Conservation (phyloP, 2,329 filamentous ascomycete genomes). For the Aschersonia sp. region DNA sequence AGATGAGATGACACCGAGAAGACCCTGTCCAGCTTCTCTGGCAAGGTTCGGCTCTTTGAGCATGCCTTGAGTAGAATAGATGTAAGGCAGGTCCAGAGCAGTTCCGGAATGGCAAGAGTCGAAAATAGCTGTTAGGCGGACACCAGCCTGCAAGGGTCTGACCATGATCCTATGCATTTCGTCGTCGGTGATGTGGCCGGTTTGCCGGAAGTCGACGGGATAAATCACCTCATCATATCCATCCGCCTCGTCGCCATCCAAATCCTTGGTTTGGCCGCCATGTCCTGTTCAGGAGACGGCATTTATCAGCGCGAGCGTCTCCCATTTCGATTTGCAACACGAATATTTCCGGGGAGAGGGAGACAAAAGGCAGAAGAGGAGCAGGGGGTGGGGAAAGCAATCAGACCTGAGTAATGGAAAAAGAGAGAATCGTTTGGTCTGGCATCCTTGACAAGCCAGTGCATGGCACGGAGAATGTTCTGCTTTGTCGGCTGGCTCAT, state of each 20-base stretch:
- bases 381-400: neutral
- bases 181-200: conserved; percentile 72
- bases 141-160: conserved; percentile 37
- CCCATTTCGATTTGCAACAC: too few relatives aligned
- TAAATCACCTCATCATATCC: conserved; percentile 77
- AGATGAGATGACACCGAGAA: conserved; percentile 44
- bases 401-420: conserved; percentile 81
- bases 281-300: conserved; percentile 35
- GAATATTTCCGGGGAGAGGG: neutral
- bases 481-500: conserved; percentile 96
- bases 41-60: conserved; percentile 55
- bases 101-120: conserved; percentile 55
- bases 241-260: conserved; percentile 68
- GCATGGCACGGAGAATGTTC: conserved; percentile 91
- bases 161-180: conserved; percentile 69
- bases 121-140: conserved; percentile 47
- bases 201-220: conserved; percentile 64
- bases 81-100: conserved; percentile 50
- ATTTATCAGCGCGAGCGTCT: neutral
- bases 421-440: conserved; percentile 87
- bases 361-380: neutral
- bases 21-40: conserved; percentile 51
- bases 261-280: conserved; percentile 67
- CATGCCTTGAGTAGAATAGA: conserved; percentile 54
- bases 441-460: conserved; percentile 93